These are phyloP conservation scores for Phytophthora colocasiae DNA, from an alignment of 352 stramenopile genomes.

Conservation along the genomic window DNA sequence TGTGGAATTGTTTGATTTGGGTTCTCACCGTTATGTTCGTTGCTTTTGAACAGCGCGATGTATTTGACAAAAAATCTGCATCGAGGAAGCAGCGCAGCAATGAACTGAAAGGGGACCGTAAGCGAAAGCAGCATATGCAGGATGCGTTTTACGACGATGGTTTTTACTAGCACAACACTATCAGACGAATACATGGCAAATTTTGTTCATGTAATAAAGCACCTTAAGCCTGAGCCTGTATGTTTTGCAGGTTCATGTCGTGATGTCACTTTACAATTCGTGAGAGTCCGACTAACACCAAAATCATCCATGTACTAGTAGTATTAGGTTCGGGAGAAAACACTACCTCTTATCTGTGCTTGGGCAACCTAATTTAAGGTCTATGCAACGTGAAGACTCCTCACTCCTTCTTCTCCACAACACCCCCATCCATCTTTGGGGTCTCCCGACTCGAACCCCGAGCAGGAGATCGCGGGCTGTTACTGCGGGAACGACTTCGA, in stretches of 20 bases:
- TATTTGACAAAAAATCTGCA: constrained; percentile 86
- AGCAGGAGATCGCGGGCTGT: constrained; percentile 39
- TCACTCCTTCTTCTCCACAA: constrained; percentile 41
- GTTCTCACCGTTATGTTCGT: constrained; percentile 13
- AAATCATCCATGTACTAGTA: constrained; percentile 37
- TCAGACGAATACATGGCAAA: too few relatives aligned
- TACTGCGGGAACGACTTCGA: constrained; percentile 65
- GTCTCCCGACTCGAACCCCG: constrained; percentile 19
- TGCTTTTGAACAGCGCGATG: constrained; percentile 55
- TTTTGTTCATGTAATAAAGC: constrained; percentile 1
- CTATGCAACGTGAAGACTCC: constrained; percentile 22
- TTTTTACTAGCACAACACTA: constrained; percentile 23
- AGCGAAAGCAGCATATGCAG: constrained; percentile 82
- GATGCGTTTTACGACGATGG: constrained; percentile 74
- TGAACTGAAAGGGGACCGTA: constrained; percentile 78
- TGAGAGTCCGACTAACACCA: background rate
- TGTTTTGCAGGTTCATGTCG: too few relatives aligned
- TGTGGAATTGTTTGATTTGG: background rate
- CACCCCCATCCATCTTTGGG: constrained; percentile 16
- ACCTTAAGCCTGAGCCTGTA: background rate
- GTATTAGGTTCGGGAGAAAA: constrained; percentile 32
- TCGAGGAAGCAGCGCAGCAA: constrained; percentile 84
- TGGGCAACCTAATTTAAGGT: constrained; percentile 26
- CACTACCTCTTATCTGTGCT: constrained; percentile 12
- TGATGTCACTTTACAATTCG: too few relatives aligned